A percentile compares a stretch with the other conserved stretches of the same genome.
Evolutionary conservation across 805 yeast species (phyloP).

Genomic region (Zygosaccharomyces gambellarensis): DNA sequence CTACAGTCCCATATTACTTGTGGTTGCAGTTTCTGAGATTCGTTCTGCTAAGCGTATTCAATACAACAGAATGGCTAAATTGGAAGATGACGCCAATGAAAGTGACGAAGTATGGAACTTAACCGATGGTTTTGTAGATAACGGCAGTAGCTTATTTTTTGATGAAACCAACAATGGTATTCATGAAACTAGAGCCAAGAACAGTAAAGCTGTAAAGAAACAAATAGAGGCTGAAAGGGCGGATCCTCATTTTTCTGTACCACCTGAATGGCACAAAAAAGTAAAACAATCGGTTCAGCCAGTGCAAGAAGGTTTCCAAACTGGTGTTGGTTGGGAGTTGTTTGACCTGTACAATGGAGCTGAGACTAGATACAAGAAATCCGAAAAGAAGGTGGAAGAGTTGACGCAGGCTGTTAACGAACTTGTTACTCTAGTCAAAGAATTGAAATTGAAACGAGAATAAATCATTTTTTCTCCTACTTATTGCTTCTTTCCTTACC

Average conservation of each 20-base stretch:
- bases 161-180: constrained; percentile 22
- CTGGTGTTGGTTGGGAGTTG: constrained; percentile 61
- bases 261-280: constrained; percentile 47
- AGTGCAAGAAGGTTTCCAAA: constrained; percentile 47
- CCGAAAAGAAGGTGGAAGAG: constrained; percentile 17
- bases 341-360: constrained; percentile 51
- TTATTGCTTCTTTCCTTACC: background rate
- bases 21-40: constrained; percentile 61
- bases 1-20: constrained; percentile 61
- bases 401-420: constrained; percentile 14
- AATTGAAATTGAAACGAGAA: constrained; percentile 13
- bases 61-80: constrained; percentile 59
- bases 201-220: constrained; percentile 33
- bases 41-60: constrained; percentile 62
- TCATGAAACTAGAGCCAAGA: constrained; percentile 36
- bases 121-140: constrained; percentile 60
- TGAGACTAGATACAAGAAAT: constrained; percentile 29
- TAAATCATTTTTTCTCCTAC: background rate
- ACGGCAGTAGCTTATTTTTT: constrained; percentile 31
- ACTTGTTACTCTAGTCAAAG: constrained; percentile 20
- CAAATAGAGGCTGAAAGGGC: constrained; percentile 61
- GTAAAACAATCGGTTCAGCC: constrained; percentile 53
- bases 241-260: constrained; percentile 64
- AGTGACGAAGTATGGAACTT: constrained; percentile 76
- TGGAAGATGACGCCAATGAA: constrained; percentile 77